Base-by-base conservation (phyloP, 2,329 filamentous ascomycete species). In the Talaromyces verruculosus region DNA sequence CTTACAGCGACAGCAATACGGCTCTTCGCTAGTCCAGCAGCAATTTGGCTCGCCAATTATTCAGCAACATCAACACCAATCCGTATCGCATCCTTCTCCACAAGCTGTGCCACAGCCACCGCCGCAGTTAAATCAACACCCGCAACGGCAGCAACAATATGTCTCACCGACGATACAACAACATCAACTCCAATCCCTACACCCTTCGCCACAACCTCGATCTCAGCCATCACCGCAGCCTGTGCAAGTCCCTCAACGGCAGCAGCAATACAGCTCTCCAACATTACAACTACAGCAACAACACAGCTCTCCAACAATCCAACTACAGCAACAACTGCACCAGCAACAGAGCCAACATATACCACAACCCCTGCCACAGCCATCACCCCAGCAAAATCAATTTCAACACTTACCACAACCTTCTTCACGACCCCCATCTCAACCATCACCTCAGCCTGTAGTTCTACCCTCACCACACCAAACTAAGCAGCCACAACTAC, bases 1-100 rank as follows among this genome's bases (percentile, higher is more conserved):
- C 17, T 39, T 58, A 35, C 51, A 58, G 33, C 51, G 53, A 22
- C 62, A 64, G 37, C 62, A 64, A 57, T 64, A 64, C 45, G 39
- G 30, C 28, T 49, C 62, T 35, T 39, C 62, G 39, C 28, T 49
- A 19, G 15, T 39, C 8, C 62, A 58, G 41, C 62, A 64, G 30
- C 62, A 64, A 70, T n/a, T 76, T 25, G 70, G 68, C 63, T 61
- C 76, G 11, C 64, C 76, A 66, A 72, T 71, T 17, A 75, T 71
- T n/a, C 59, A 49, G n/a, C 39, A 47, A 35, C 39, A 47, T 28
- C 62, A 57, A 22, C 49, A 2, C 22, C 67, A 67, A 57, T 67
- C 64, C 35, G 65, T 59, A 33, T 66, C 47, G 33, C 66, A 57
- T 15, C 63, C 28, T 22, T 37, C 65, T 43, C 51, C 43, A 41